Conservation (phyloP, 2,329 filamentous ascomycete species). For the Venturia nashicola region DNA sequence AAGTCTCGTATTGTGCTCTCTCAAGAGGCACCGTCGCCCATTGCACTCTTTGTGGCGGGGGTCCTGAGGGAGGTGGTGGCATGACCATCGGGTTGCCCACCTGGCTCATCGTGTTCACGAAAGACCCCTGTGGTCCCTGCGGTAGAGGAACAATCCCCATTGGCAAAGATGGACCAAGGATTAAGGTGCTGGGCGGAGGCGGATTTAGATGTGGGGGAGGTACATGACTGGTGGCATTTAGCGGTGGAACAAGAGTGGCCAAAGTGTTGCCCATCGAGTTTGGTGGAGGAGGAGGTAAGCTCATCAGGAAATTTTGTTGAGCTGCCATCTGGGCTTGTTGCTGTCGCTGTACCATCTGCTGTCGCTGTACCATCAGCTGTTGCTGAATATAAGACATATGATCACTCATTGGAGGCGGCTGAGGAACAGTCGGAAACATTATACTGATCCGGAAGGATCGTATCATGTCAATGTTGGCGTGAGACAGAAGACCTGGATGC, state of each 20-base stretch:
- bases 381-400: neutral
- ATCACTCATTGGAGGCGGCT: neutral
- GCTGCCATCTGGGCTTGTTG: too few relatives aligned
- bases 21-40: neutral
- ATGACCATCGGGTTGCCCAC: too few relatives aligned
- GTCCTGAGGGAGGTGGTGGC: neutral
- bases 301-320: neutral
- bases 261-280: neutral
- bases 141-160: neutral
- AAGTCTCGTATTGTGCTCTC: neutral
- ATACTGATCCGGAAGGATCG: neutral
- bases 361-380: neutral
- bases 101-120: too few relatives aligned
- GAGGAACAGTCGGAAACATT: neutral
- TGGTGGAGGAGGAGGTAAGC: neutral
- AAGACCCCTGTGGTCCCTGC: neutral
- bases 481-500: neutral
- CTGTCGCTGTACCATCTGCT: too few relatives aligned
- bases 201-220: neutral
- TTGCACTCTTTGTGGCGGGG: neutral
- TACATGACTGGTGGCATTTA: neutral
- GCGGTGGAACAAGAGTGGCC: neutral
- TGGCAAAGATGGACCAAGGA: neutral
- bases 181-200: neutral
- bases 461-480: neutral